Evolutionary conservation across 768 basidiomycete species (phyloP).

Genomic region (Boletus reticulatus): DNA sequence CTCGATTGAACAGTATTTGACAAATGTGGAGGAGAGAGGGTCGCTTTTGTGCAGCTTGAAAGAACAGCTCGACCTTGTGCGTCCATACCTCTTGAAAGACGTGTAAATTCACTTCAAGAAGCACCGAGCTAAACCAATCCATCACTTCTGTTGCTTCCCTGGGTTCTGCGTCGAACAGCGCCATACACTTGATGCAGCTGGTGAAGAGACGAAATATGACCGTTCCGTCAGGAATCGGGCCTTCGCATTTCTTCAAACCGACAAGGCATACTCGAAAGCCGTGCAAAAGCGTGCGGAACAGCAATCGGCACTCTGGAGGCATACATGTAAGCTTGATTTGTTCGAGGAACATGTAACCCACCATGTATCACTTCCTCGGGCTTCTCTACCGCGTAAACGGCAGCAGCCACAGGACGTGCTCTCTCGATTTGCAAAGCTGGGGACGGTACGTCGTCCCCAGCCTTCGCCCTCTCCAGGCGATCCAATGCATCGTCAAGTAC

Average conservation of each 20-base stretch:
- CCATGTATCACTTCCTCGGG: conserved; percentile 81
- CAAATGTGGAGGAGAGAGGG: conserved; percentile 80
- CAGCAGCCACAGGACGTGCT: conserved; percentile 75
- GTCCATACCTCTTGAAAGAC: conserved; percentile 98
- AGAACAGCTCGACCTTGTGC: conserved; percentile 87
- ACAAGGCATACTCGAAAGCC: conserved; percentile 80
- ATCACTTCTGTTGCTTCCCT: conserved; percentile 75
- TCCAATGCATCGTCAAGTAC: conserved; percentile 51
- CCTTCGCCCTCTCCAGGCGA: conserved; percentile 44
- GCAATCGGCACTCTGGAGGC: conserved; percentile 69
- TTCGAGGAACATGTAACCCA: conserved; percentile 32
- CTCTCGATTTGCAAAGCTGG: conserved; percentile 79
- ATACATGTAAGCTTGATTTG: conserved; percentile 4
- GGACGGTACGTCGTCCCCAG: conserved; percentile 36
- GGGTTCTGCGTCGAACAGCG: conserved; percentile 72
- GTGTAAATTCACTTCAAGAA: conserved; percentile 82
- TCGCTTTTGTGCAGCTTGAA: conserved; percentile 73
- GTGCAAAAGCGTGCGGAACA: conserved; percentile 87
- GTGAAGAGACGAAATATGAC: conserved; percentile 86
- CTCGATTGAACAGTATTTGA: conserved; percentile 78
- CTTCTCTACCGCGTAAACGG: conserved; percentile 76
- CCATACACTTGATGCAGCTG: conserved; percentile 79
- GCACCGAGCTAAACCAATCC: conserved; percentile 74
- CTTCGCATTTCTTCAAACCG: conserved; percentile 77
- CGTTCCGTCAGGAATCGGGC: conserved; percentile 78